Evolutionary conservation across 2,329 filamentous ascomycete genomes (phyloP).

Genomic region (Aaosphaeria pasadenensis): DNA sequence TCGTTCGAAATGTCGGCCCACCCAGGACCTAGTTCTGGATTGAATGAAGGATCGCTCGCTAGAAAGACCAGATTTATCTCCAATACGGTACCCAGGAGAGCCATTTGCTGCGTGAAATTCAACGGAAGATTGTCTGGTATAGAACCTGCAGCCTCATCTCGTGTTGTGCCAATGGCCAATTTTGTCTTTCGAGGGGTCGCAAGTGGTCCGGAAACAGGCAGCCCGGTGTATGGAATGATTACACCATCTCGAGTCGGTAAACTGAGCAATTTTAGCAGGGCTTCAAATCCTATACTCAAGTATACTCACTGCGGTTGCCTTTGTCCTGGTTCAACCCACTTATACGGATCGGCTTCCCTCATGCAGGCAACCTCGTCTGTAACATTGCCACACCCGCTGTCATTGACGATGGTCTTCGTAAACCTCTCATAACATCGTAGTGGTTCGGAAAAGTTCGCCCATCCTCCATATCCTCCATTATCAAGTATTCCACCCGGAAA

Average conservation of each 20-base stretch:
- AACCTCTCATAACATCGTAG: not conserved
- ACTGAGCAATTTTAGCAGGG: slow-evolving; percentile 11
- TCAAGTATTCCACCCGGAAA: slow-evolving; percentile 1
- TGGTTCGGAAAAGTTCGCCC: not conserved
- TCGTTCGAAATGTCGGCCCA: slow-evolving; percentile 11
- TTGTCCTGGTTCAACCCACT: not conserved
- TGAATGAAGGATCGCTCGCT: slow-evolving; percentile 11
- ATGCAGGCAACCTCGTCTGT: slow-evolving; percentile 15
- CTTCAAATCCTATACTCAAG: slow-evolving; percentile 17
- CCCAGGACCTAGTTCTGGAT: slow-evolving; percentile 14
- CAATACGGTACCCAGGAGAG: not conserved
- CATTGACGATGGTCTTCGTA: slow-evolving; percentile 11
- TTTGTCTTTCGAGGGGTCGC: slow-evolving; percentile 21
- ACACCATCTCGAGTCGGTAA: slow-evolving; percentile 2
- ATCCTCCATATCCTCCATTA: not conserved
- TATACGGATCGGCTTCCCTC: slow-evolving; percentile 11
- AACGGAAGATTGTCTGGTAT: slow-evolving; percentile 11
- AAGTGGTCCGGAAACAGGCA: slow-evolving; percentile 11
- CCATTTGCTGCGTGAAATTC: slow-evolving; percentile 6
- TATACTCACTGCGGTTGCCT: slow-evolving; percentile 3
- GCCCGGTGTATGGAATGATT: slow-evolving; percentile 3
- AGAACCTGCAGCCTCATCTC: slow-evolving; percentile 37
- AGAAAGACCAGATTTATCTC: not conserved
- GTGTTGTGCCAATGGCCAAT: slow-evolving; percentile 38
- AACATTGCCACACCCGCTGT: slow-evolving; percentile 15